Conservation (phyloP, 495 filamentous ascomycete genomes). For the Xylaria acuta region DNA sequence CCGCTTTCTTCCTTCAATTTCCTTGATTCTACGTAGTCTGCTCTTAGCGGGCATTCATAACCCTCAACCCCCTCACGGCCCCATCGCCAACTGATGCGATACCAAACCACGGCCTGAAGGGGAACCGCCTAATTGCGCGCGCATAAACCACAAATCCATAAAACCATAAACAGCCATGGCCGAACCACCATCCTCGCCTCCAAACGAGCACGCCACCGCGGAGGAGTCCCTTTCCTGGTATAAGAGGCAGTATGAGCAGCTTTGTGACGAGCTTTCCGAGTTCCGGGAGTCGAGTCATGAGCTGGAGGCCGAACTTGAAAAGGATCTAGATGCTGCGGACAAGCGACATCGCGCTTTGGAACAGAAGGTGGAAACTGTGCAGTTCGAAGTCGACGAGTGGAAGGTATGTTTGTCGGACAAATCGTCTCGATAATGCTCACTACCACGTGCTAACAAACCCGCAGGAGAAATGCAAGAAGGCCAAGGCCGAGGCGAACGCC, state of each 20-base stretch:
- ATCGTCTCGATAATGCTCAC: not conserved
- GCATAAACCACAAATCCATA: not conserved
- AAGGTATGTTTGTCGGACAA: conserved; percentile 69
- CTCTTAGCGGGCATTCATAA: conserved; percentile 6
- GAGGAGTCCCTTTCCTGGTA: conserved; percentile 88
- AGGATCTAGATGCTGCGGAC: conserved; percentile 94
- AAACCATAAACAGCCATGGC: conserved; percentile 53
- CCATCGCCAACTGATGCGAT: conserved; percentile 15
- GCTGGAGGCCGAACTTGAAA: conserved; percentile 92
- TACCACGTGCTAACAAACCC: conserved; percentile 23
- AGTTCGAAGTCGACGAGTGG: conserved; percentile 96
- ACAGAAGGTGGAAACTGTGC: conserved; percentile 82
- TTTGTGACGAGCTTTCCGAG: conserved; percentile 89
- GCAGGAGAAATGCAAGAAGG: conserved; percentile 94
- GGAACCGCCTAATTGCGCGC: conserved; percentile 11
- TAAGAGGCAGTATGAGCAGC: conserved; percentile 92
- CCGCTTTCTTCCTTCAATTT: conserved; percentile 13
- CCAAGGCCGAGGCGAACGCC: conserved; percentile 81
- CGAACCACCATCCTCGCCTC: conserved; percentile 68
- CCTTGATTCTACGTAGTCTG: conserved; percentile 4
- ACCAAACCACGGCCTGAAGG: conserved; percentile 10
- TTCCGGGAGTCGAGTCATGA: conserved; percentile 95
- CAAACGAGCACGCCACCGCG: conserved; percentile 60
- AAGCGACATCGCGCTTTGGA: conserved; percentile 85
- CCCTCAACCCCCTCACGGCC: not conserved